phyloP scores from a whole-genome alignment of 352 stramenopile species.

The Albugo laibachii region DNA sequence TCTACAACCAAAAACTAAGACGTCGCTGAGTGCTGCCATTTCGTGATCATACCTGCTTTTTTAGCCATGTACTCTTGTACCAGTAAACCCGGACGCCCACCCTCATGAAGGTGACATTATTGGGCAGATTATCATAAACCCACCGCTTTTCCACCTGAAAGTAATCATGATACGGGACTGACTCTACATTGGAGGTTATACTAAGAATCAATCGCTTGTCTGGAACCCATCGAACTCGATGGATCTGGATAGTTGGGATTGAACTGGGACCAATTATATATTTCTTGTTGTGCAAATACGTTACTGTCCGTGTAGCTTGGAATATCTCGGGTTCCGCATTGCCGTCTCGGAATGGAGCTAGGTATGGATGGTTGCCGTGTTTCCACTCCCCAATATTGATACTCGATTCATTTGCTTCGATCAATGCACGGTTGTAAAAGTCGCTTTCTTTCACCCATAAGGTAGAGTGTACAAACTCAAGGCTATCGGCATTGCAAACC shows the following conservation, averaged over 20 bases:
- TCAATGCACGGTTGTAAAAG: slow-evolving; percentile 27
- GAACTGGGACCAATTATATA: slow-evolving; percentile 67
- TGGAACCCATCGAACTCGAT: slow-evolving; percentile 34
- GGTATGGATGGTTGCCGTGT: slow-evolving; percentile 1
- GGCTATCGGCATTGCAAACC: slow-evolving; percentile 11
- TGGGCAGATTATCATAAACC: slow-evolving; percentile 48
- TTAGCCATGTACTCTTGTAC: slow-evolving; percentile 73
- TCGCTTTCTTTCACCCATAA: slow-evolving; percentile 39
- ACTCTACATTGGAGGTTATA: slow-evolving; percentile 44
- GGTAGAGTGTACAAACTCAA: slow-evolving; percentile 31
- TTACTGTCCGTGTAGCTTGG: slow-evolving; percentile 26
- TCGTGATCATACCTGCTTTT: slow-evolving; percentile 41
- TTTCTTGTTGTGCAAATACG: slow-evolving; percentile 75
- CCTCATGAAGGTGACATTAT: slow-evolving; percentile 20
- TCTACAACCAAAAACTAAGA: slow-evolving; percentile 13
- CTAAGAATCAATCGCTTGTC: slow-evolving; percentile 36
- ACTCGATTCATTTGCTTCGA: slow-evolving; percentile 28
- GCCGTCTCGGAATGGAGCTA: slow-evolving; percentile 24
- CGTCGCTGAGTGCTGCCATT: too few species aligned
- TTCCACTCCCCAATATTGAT: slow-evolving; percentile 33
- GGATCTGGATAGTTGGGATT: slow-evolving; percentile 52
- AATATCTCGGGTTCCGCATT: slow-evolving; percentile 37
- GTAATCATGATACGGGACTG: slow-evolving; percentile 73
- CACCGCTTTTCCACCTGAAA: slow-evolving; percentile 73
- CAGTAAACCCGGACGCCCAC: slow-evolving; percentile 55